Base-by-base conservation (phyloP, 192 early-diverging fungal genomes). In the Backusella mclennaniae region DNA sequence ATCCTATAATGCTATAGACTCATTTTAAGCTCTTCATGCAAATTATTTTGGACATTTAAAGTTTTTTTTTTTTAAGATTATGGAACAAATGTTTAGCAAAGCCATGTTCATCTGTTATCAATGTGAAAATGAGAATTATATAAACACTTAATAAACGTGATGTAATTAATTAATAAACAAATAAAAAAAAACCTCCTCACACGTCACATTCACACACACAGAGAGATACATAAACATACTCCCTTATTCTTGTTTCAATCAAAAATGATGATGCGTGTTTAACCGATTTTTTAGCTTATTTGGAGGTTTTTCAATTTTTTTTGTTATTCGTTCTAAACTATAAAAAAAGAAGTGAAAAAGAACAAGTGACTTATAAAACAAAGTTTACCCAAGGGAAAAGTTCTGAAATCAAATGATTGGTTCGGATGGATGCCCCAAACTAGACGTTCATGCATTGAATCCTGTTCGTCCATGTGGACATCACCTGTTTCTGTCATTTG, bases 11-110 rank as follows among this genome's bases (percentile, higher is more conserved):
- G 8, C 11, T 23, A 56, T n/a, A 23, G 8, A 56, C 53, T 56
- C n/a, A 23, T 9, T 56, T 6, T 23, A 21, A n/a, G 21, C n/a
- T 21, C 7, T 56, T 56, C 19, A 56, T 56, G 53, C 53, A 23
- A 56, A 9, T 11, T 11, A 56, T 56, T 56, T 21, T 23, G 21
- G 21, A 11, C 6, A 9, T 21, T 21, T 23, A n/a, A 23, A 21
- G n/a, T n/a, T 56, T 56, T 56, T 53, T 53, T 53, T 53, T 56
- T 56, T 56, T 56, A 23, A 56, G n/a, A 56, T 56, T 56, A 56
- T 11, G n/a, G n/a, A 56, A 23, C 53, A 56, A 11, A 23, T 23
- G 53, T 56, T 56, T 56, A 23, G 8, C 53, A 56, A 56, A 21
- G n/a, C 8, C 53, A 56, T 56, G 21, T 26, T 23, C 19, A 5